phyloP scores from a whole-genome alignment of 1,139 yeast genomes.

The Candida sojae region DNA sequence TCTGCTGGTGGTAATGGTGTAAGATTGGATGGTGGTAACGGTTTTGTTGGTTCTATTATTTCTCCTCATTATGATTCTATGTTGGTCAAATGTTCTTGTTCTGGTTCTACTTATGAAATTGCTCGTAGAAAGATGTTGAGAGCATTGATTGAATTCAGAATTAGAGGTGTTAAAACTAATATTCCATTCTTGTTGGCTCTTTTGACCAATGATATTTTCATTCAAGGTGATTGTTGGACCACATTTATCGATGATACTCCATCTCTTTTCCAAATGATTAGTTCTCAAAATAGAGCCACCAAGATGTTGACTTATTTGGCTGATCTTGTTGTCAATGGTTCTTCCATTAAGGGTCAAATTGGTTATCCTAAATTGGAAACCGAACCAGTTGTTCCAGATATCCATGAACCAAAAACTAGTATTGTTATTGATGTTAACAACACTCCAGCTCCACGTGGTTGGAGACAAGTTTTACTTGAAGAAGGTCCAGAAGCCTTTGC shows the following conservation, averaged over 20 bases:
- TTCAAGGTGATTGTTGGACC: conserved; percentile 92
- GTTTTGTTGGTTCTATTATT: conserved; percentile 97
- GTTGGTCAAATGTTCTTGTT: conserved; percentile 96
- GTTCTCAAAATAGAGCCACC: conserved; percentile 96
- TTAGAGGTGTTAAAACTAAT: conserved; percentile 98
- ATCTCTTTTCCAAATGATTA: conserved; percentile 88
- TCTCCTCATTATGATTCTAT: conserved; percentile 98
- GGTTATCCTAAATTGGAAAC: conserved; percentile 83
- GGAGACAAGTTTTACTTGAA: conserved; percentile 85
- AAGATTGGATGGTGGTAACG: conserved; percentile 98
- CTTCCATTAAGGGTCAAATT: conserved; percentile 91
- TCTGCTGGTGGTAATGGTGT: conserved; percentile 99
- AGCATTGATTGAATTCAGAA: conserved; percentile 94
- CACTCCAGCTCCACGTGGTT: conserved; percentile 69
- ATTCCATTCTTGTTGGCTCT: conserved; percentile 95
- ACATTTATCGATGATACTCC: conserved; percentile 99
- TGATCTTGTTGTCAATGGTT: conserved; percentile 92
- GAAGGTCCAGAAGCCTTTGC: conserved; percentile 92
- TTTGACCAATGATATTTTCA: conserved; percentile 88
- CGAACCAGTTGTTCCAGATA: conserved; percentile 73
- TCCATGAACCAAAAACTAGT: conserved; percentile 62
- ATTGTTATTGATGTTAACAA: conserved; percentile 55
- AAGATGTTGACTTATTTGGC: conserved; percentile 86
- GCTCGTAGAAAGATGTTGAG: conserved; percentile 97
- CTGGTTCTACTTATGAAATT: conserved; percentile 95